These are phyloP conservation scores for Gymnopilus dilepis DNA, from an alignment of 768 basidiomycete genomes.

Conservation along the genomic window DNA sequence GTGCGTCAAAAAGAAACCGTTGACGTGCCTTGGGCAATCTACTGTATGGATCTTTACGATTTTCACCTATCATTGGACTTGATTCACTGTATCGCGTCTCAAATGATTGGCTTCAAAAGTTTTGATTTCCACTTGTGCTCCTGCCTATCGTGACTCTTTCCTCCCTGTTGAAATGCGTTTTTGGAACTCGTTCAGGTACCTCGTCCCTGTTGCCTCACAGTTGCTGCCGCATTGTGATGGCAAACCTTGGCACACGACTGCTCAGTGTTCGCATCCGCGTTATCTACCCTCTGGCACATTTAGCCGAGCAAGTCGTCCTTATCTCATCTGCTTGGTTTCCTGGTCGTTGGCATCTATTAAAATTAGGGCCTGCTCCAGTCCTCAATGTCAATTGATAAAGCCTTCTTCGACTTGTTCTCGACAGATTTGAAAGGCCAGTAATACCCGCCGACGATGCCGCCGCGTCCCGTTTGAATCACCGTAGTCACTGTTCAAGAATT, in stretches of 20 bases:
- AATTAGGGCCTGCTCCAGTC: too few species aligned
- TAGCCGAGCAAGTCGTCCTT: not conserved
- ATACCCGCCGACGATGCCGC: too few species aligned
- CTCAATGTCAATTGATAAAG: too few species aligned
- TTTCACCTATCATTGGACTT: not conserved
- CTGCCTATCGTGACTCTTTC: not conserved
- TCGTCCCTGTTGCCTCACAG: not conserved
- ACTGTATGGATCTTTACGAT: not conserved
- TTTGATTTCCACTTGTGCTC: not conserved
- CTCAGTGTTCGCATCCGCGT: not conserved
- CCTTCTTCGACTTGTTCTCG: too few species aligned
- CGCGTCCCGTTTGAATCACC: too few species aligned
- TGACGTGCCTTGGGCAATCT: not conserved
- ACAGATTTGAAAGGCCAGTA: too few species aligned
- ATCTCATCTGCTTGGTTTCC: not conserved
- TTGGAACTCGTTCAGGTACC: not conserved
- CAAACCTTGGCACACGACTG: slow-evolving; percentile 6
- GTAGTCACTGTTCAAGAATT: too few species aligned
- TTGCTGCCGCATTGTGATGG: not conserved
- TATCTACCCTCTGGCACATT: not conserved
- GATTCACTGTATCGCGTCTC: too few species aligned
- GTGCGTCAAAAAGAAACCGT: not conserved
- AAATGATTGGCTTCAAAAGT: not conserved
- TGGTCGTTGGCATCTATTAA: too few species aligned
- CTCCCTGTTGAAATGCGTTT: slow-evolving; percentile 1